A percentile compares a stretch with the other conserved stretches of the same genome.
phyloP scores from a whole-genome alignment of 495 filamentous ascomycete genomes.

The Parachaetomium inaequale region DNA sequence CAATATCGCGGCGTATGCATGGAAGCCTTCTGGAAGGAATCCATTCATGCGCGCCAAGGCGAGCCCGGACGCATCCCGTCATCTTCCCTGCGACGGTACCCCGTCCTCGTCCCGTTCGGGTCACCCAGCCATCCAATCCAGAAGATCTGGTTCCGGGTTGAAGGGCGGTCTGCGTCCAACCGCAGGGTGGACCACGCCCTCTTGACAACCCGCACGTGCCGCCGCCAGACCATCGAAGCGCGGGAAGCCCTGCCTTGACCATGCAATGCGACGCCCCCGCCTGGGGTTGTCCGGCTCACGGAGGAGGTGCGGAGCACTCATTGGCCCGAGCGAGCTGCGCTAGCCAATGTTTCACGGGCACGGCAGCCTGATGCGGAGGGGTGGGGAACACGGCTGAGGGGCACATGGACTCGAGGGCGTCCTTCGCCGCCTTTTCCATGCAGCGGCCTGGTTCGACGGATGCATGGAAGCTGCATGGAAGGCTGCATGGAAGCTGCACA shows the following conservation, averaged over 20 bases:
- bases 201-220: conserved; percentile 5
- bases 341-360: neutral
- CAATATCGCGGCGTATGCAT: conserved; percentile 19
- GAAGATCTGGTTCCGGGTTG: neutral
- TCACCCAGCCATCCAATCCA: neutral
- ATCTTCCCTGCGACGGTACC: neutral
- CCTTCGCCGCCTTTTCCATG: conserved; percentile 8
- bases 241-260: neutral
- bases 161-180: neutral
- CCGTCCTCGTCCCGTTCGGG: neutral
- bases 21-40: conserved; percentile 23
- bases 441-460: conserved; percentile 3
- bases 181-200: neutral
- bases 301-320: neutral
- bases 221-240: conserved; percentile 1
- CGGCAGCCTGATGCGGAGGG: conserved; percentile 4
- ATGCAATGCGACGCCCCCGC: neutral
- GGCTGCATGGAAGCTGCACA: conserved; percentile 15
- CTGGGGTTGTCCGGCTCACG: neutral
- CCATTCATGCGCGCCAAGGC: conserved; percentile 1
- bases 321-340: neutral
- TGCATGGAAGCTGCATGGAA: neutral
- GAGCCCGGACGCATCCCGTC: neutral
- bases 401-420: neutral
- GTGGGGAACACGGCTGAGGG: neutral